Evolutionary conservation across 2,329 filamentous ascomycete genomes (phyloP), one percentile per base, ranked within the genome.

Genomic region (Phialophora expanda): DNA sequence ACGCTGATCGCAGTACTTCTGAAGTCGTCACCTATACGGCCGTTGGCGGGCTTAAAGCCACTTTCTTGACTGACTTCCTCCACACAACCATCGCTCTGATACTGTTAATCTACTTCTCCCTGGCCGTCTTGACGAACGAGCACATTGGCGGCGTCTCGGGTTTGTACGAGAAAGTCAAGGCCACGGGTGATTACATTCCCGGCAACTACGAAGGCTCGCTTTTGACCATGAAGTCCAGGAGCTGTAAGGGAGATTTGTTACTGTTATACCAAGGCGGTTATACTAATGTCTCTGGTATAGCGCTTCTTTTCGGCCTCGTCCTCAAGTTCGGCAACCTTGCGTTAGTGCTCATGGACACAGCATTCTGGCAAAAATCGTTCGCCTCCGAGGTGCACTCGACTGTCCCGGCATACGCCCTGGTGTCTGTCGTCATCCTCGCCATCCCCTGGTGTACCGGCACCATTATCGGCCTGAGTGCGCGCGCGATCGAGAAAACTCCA

Each of bases 321-420:
- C 74, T 83, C 11, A 83, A 82, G 62, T 80, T 84, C 54, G 82
- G 81, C 14, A 84, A 84, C 60, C 72, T 84, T 20, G 81, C 80
- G 7, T 75, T 83, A 0, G 82, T 84, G 0, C 75, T 83, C 4
- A 84, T 84, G 81, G 80, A 84, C 67, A 84, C 82, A 3, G 82
- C 79, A 1, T 85, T 84, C 72, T 85, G 81, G 81, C 82, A 84
- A 63, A 84, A 85, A 73, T 80, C 79, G 0, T 84, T 84, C 66
- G 81, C 81, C 0, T 78, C 80, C 0, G 80, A 83, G 63, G 79
- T 83, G 0, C 75, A 78, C 12, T 77, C 82, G 1, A 82, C 81
- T 0, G 82, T 84, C 0, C 80, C 80, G 0, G 81, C 78, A 0
- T 84, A 83, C 64, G 79, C 80, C 28, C 76, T 84, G 4, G 81